Evolutionary conservation across 2,329 filamentous ascomycete species (phyloP).

Genomic region (Neofusicoccum laricinum): DNA sequence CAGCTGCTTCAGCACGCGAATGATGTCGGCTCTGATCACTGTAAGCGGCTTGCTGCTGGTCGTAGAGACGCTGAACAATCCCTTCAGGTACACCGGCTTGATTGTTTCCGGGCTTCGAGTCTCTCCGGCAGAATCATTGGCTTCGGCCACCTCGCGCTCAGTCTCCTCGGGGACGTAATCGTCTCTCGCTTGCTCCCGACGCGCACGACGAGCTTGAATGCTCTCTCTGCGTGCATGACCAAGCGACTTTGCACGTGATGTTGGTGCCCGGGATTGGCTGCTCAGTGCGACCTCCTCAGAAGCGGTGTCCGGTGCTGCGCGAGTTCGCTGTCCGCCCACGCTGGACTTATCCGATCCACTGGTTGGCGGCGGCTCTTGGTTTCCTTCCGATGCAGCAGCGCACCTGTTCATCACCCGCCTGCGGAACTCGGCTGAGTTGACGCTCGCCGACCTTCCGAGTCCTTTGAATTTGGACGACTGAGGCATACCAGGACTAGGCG

Average conservation of each 20-base stretch:
- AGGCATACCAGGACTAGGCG: constrained; percentile 62
- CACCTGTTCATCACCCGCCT: constrained; percentile 59
- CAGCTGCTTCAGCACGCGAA: constrained; percentile 80
- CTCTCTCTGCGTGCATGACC: constrained; percentile 88
- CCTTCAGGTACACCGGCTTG: constrained; percentile 94
- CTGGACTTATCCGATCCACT: constrained; percentile 78
- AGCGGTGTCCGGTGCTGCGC: constrained; percentile 51
- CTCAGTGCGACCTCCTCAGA: constrained; percentile 45
- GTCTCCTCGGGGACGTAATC: constrained; percentile 88
- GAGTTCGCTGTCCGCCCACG: constrained; percentile 40
- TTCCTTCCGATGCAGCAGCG: constrained; percentile 42
- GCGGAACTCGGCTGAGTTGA: constrained; percentile 81
- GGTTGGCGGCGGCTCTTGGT: constrained; percentile 58
- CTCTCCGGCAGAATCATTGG: constrained; percentile 48
- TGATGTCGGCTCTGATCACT: constrained; percentile 85
- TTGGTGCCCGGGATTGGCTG: constrained; percentile 27
- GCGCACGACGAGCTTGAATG: constrained; percentile 79
- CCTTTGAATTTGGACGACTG: constrained; percentile 62
- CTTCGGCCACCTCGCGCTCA: constrained; percentile 67
- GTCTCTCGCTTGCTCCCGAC: constrained; percentile 68
- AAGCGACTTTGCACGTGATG: constrained; percentile 73
- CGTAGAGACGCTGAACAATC: constrained; percentile 93
- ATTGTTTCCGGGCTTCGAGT: constrained; percentile 68
- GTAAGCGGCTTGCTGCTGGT: constrained; percentile 88
- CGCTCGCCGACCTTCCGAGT: constrained; percentile 83